A percentile compares a stretch with the other conserved stretches of the same genome.
phyloP scores from a whole-genome alignment of 2,329 filamentous ascomycete genomes.

The Aspergillus fischeri region DNA sequence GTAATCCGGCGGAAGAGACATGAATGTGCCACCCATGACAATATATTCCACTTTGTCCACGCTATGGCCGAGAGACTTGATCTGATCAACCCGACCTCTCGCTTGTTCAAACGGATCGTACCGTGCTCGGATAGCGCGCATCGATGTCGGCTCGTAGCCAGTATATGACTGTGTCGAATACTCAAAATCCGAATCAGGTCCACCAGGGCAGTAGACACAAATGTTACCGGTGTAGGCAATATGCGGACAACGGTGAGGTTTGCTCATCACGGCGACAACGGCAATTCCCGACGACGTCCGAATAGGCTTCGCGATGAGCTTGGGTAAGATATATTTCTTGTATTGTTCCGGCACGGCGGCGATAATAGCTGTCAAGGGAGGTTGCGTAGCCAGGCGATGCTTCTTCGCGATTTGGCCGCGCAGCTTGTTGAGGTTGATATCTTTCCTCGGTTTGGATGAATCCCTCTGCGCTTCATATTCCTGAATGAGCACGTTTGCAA shows the following conservation, averaged over 20 bases:
- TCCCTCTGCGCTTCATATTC: constrained; percentile 82
- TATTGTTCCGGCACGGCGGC: constrained; percentile 98
- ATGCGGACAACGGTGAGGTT: constrained; percentile 94
- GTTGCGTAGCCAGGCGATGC: constrained; percentile 80
- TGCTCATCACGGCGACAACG: constrained; percentile 99
- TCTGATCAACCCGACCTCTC: constrained; percentile 89
- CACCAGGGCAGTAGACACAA: constrained; percentile 96
- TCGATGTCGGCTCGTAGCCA: constrained; percentile 95
- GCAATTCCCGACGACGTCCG: constrained; percentile 94
- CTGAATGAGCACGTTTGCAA: constrained; percentile 88
- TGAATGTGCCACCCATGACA: constrained; percentile 99
- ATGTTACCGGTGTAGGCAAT: constrained; percentile 99
- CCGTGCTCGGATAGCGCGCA: constrained; percentile 93
- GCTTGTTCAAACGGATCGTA: constrained; percentile 99
- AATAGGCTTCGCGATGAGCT: constrained; percentile 95
- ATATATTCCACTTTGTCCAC: constrained; percentile 99
- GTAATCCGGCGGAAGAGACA: constrained; percentile 88
- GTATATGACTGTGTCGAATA: constrained; percentile 99
- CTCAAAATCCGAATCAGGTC: constrained; percentile 96
- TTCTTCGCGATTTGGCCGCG: constrained; percentile 88
- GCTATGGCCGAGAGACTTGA: constrained; percentile 90
- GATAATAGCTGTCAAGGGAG: constrained; percentile 93
- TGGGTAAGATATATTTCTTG: constrained; percentile 97
- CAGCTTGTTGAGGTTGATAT: constrained; percentile 88
- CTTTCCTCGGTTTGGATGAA: constrained; percentile 67